Evolutionary conservation across 306 rosid genomes (phyloP), one percentile per base, ranked within the genome.

Genomic region (Fragaria nilgerrensis): DNA sequence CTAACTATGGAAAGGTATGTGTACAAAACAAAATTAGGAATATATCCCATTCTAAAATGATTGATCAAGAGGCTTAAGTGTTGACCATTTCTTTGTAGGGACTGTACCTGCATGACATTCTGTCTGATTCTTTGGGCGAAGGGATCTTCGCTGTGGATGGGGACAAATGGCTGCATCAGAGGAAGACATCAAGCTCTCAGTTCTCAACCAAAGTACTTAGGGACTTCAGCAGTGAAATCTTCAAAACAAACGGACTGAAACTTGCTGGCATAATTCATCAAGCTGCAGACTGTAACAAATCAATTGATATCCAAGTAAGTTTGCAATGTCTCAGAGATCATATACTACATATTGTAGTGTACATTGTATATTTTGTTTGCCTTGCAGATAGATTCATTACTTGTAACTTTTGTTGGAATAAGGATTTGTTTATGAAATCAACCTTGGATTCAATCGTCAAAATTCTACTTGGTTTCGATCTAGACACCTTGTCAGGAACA

Each of bases 101-200:
- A 0, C 34, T 17, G 61, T 74, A 75, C 73, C 79, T 75, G 45
- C 5, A 83, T 79, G 36, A 32, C 32, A 36, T 75, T 71, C 66
- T 79, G 34, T 63, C 67, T 8, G 78, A 73, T 73, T 32, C 52
- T 66, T 62, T 73, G 12, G 78, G 82, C 1, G 78, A 79, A 14
- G 82, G 82, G 32, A 49, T 79, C 36, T 79, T 79, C 78, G 29
- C 86, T 0, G 84, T 79, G 14, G 84, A 83, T 64, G 82, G 86
- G 1, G 82, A 80, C 47, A 80, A 76, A 16, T 83, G 84, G 86
- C 74, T 68, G 41, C 76, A 76, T 11, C 81, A 83, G 62, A 83
- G 86, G 56, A 83, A 83, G 61, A 41, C 80, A 34, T 77, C 84
- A 15, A 79, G 86, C 70, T 64, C 76, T n/a, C 71, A 79, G 63